Conservation (phyloP, 306 rosid genomes). For the Sophora flavescens region DNA sequence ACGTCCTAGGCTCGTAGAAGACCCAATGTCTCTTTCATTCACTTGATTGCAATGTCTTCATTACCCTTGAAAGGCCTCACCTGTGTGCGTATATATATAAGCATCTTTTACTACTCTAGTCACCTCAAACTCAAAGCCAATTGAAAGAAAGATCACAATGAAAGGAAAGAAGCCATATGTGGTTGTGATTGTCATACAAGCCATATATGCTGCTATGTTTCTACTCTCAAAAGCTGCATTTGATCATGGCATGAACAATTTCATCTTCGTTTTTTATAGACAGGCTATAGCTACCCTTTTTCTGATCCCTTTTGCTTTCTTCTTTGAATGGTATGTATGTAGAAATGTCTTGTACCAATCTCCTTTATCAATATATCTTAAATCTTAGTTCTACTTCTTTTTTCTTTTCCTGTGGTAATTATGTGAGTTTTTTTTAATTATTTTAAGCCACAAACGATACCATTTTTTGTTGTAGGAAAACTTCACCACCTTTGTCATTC, state of each 20-base stretch:
- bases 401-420: background rate
- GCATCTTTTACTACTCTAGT: background rate
- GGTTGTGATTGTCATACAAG: slow-evolving; percentile 58
- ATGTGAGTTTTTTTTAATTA: background rate
- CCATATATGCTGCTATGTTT: slow-evolving; percentile 66
- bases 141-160: slow-evolving; percentile 17
- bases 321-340: slow-evolving; percentile 61
- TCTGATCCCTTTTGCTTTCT: slow-evolving; percentile 58
- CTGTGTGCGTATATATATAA: background rate
- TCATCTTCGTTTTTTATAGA: slow-evolving; percentile 71
- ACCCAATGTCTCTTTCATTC: slow-evolving; percentile 32
- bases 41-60: background rate
- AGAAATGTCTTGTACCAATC: background rate
- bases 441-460: slow-evolving; percentile 41
- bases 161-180: slow-evolving; percentile 47
- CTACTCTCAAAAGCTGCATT: slow-evolving; percentile 72
- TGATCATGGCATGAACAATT: slow-evolving; percentile 73
- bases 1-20: background rate
- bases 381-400: slow-evolving; percentile 5
- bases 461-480: slow-evolving; percentile 53
- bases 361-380: background rate
- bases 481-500: slow-evolving; percentile 58
- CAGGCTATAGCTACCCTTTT: slow-evolving; percentile 63
- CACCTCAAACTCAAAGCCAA: background rate
- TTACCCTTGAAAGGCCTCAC: slow-evolving; percentile 19